Percentiles rank a stretch among this genome's conserved stretches.
Evolutionary conservation across 116 monocot species (phyloP).

Genomic region (Iris pallida): DNA sequence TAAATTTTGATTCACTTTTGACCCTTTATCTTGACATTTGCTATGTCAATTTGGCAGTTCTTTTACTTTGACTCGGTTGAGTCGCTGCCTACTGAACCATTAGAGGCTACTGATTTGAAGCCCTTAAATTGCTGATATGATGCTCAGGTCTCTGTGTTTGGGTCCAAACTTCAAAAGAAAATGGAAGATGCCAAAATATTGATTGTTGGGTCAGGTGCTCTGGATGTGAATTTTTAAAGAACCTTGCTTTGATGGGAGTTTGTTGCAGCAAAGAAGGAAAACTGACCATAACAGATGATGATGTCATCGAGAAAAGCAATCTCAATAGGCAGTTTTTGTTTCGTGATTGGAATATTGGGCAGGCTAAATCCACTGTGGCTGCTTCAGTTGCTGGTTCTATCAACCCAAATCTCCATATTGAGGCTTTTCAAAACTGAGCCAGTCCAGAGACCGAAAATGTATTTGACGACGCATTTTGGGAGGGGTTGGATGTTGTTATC

Average conservation of each 20-base stretch:
- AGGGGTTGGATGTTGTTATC: conserved; percentile 44
- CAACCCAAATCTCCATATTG: conserved; percentile 36
- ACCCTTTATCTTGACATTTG: conserved; percentile 32
- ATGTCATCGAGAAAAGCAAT: conserved; percentile 63
- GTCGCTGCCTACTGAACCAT: conserved; percentile 41
- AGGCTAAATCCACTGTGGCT: conserved; percentile 57
- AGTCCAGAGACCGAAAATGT: conserved; percentile 53
- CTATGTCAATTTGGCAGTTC: conserved; percentile 28
- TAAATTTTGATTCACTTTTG: neutral
- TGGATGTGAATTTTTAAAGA: conserved; percentile 60
- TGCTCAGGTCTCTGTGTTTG: conserved; percentile 65
- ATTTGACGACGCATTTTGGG: conserved; percentile 58
- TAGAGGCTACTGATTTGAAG: conserved; percentile 45
- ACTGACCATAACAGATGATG: conserved; percentile 59
- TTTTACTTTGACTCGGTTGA: conserved; percentile 64
- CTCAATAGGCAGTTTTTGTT: conserved; percentile 55
- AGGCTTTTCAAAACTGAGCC: conserved; percentile 55
- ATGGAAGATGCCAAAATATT: conserved; percentile 51
- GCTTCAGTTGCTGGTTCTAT: conserved; percentile 39
- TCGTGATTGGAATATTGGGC: conserved; percentile 62
- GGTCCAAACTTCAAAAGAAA: conserved; percentile 53
- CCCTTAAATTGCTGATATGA: conserved; percentile 44
- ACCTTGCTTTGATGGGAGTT: conserved; percentile 56
- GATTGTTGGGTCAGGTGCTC: conserved; percentile 56
- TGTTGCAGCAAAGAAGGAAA: conserved; percentile 51